phyloP scores from a whole-genome alignment of 1,284 basidiomycete species.

The Cryptococcus sp. region DNA sequence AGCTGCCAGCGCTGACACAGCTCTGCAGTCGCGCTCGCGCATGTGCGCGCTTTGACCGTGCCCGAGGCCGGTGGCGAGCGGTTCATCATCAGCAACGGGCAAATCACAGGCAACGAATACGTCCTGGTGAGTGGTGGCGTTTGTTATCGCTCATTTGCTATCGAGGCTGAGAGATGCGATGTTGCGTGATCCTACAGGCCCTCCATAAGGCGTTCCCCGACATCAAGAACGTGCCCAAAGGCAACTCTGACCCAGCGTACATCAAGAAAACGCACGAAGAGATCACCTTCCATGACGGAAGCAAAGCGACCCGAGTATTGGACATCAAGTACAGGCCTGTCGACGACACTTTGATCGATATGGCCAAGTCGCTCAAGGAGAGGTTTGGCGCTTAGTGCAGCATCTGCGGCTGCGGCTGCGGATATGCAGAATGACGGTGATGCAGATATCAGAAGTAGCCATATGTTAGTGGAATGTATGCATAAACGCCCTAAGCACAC shows the following conservation, averaged over 20 bases:
- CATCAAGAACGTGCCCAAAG: slow-evolving; percentile 37
- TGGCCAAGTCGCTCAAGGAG: slow-evolving; percentile 38
- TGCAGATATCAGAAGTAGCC: too few relatives aligned
- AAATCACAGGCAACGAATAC: slow-evolving; percentile 41
- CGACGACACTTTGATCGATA: slow-evolving; percentile 39
- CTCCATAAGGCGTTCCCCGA: slow-evolving; percentile 39
- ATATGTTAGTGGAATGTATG: too few relatives aligned
- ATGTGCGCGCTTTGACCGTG: slow-evolving; percentile 61
- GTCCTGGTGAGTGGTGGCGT: slow-evolving; percentile 26
- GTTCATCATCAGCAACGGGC: slow-evolving; percentile 58
- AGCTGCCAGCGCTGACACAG: not conserved
- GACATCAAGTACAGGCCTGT: slow-evolving; percentile 43
- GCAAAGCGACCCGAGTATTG: slow-evolving; percentile 40
- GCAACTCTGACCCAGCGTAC: slow-evolving; percentile 15
- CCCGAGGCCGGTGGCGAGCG: slow-evolving; percentile 65
- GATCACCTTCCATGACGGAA: slow-evolving; percentile 29
- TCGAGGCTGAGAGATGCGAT: not conserved
- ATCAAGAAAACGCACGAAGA: slow-evolving; percentile 16
- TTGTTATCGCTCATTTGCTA: not conserved
- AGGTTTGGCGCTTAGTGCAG: slow-evolving; percentile 20
- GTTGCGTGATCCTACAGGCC: slow-evolving; percentile 9
- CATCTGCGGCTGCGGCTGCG: too few relatives aligned
- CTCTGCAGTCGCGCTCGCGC: slow-evolving; percentile 59
- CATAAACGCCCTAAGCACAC: too few relatives aligned
- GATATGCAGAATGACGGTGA: too few relatives aligned